Conservation (phyloP, 2,329 filamentous ascomycete species). For the Exophiala alcalophila region DNA sequence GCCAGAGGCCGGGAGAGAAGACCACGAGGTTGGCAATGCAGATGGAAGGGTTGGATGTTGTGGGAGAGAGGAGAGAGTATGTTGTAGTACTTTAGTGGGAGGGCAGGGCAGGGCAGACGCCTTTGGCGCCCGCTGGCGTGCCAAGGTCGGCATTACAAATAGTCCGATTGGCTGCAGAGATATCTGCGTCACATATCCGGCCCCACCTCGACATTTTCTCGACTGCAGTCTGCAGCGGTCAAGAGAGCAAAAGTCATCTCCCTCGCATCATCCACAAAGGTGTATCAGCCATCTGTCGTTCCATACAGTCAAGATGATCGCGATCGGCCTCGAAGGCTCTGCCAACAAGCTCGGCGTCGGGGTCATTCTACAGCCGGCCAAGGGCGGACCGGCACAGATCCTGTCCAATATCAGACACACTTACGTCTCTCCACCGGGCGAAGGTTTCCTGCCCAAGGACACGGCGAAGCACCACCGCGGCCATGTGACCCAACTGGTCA, state of each 20-base stretch:
- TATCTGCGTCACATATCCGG: no score
- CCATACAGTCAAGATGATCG: no score
- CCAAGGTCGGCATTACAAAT: no score
- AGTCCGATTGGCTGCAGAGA: no score
- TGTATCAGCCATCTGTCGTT: no score
- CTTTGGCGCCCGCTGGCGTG: no score
- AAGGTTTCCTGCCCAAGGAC: slow-evolving; percentile 94
- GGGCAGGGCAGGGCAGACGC: no score
- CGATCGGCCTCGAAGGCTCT: slow-evolving; percentile 80
- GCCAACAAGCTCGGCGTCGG: slow-evolving; percentile 98
- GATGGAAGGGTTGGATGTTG: background rate
- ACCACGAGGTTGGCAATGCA: background rate
- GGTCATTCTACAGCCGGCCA: slow-evolving; percentile 73
- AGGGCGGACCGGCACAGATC: slow-evolving; percentile 59
- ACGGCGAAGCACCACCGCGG: slow-evolving; percentile 87
- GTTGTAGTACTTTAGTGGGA: slow-evolving; percentile 13
- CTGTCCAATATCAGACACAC: slow-evolving; percentile 95
- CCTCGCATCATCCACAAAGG: no score
- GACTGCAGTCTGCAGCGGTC: no score
- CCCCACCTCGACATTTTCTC: no score
- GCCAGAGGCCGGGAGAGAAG: background rate
- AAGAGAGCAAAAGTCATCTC: no score
- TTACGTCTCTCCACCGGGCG: slow-evolving; percentile 84
- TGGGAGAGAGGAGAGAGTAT: slow-evolving; percentile 1
- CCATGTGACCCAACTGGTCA: slow-evolving; percentile 80